Evolutionary conservation across 805 yeast genomes (phyloP).

Genomic region (Yarrowia yakushimensis): DNA sequence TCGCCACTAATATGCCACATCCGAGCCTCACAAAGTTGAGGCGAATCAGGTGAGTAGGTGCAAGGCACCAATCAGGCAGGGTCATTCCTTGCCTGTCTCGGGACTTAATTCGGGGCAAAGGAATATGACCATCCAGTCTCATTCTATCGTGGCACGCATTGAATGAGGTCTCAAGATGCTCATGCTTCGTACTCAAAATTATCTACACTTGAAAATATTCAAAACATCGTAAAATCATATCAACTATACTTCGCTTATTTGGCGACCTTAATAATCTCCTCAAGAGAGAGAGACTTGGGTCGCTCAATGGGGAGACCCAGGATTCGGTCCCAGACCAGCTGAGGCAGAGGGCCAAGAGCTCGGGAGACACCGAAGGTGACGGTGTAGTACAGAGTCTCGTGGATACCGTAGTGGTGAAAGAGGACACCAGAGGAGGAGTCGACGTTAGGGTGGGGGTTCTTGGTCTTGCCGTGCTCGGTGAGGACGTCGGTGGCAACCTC

Average conservation of each 20-base stretch:
- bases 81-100: not conserved
- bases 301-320: conserved; percentile 80
- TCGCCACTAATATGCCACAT: not conserved
- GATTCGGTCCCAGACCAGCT: conserved; percentile 80
- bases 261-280: conserved; percentile 79
- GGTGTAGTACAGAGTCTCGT: conserved; percentile 79
- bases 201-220: not conserved
- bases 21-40: not conserved
- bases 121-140: too few relatives aligned
- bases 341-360: conserved; percentile 83
- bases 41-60: not conserved
- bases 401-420: conserved; percentile 79
- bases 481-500: conserved; percentile 80
- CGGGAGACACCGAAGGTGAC: conserved; percentile 84
- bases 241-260: conserved; percentile 22
- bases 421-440: conserved; percentile 85
- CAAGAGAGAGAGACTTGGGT: conserved; percentile 91
- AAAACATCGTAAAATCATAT: conserved; percentile 16
- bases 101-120: not conserved
- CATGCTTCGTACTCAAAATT: too few relatives aligned
- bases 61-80: not conserved
- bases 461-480: conserved; percentile 82
- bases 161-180: too few relatives aligned
- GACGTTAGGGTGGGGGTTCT: conserved; percentile 92
- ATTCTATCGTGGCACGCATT: too few relatives aligned